Percentiles rank a stretch among this genome's conserved stretches.
phyloP scores from a whole-genome alignment of 768 basidiomycete species.

The Tephrocybe sp. region DNA sequence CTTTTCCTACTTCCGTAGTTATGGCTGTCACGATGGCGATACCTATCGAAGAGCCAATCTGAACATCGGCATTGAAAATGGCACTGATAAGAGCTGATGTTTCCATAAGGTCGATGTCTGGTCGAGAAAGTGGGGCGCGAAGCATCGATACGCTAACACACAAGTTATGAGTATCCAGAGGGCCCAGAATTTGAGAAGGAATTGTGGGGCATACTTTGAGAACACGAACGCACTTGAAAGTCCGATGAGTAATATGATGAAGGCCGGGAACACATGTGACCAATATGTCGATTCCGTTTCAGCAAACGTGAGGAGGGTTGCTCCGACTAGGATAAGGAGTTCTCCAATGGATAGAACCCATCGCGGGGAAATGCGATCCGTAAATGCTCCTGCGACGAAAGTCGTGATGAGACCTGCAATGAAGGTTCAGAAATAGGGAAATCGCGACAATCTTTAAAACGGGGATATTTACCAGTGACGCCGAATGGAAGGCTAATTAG shows the following conservation, averaged over 20 bases:
- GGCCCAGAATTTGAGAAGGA: not conserved
- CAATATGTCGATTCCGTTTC: conserved; percentile 40
- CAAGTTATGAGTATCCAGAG: not conserved
- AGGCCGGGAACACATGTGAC: conserved; percentile 42
- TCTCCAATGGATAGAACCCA: conserved; percentile 42
- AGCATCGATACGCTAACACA: conserved; percentile 47
- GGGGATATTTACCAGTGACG: too few relatives aligned
- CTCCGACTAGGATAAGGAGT: conserved; percentile 31
- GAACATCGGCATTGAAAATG: conserved; percentile 53
- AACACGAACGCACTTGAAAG: conserved; percentile 40
- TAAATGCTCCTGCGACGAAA: conserved; percentile 37
- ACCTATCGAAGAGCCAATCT: conserved; percentile 47
- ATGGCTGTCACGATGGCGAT: conserved; percentile 35
- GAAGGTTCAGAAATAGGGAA: too few relatives aligned
- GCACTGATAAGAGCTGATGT: conserved; percentile 39
- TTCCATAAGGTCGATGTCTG: conserved; percentile 33
- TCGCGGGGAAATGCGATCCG: conserved; percentile 32
- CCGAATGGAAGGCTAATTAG: too few relatives aligned
- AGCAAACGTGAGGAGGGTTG: conserved; percentile 36
- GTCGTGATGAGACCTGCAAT: conserved; percentile 29
- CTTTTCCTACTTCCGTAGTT: conserved; percentile 29
- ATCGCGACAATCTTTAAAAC: too few relatives aligned
- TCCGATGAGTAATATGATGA: conserved; percentile 40
- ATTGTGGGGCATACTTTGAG: conserved; percentile 38
- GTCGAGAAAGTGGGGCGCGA: conserved; percentile 38